These are phyloP conservation scores for Pestalotiopsis sp. DNA, from an alignment of 2,329 filamentous ascomycete species.

Conservation along the genomic window DNA sequence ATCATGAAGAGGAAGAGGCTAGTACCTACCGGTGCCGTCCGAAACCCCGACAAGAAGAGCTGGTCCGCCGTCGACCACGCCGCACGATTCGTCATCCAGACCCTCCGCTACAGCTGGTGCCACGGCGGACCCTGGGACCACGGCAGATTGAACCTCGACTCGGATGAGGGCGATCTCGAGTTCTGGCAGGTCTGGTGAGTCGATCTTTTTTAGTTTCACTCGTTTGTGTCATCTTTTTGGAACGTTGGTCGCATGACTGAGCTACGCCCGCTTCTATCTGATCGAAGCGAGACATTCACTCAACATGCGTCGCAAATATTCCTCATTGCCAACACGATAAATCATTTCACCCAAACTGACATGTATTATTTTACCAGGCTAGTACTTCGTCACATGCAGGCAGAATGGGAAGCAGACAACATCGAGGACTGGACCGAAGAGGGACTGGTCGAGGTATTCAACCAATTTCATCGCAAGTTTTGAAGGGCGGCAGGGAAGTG, in stretches of 20 bases:
- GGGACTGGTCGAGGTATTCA: background rate
- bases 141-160: slow-evolving; percentile 18
- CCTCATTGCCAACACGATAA: background rate
- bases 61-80: slow-evolving; percentile 29
- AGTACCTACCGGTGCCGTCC: slow-evolving; percentile 13
- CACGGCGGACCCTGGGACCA: slow-evolving; percentile 19
- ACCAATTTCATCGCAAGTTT: background rate
- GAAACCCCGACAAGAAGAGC: slow-evolving; percentile 16
- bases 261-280: too few species aligned
- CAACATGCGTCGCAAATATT: too few species aligned
- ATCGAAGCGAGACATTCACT: too few species aligned
- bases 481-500: background rate
- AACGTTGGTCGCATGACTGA: background rate
- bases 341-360: background rate
- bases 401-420: slow-evolving; percentile 26
- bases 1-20: too few species aligned
- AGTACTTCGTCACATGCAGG: slow-evolving; percentile 27
- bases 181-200: slow-evolving; percentile 28
- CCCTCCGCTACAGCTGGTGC: slow-evolving; percentile 27
- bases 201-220: background rate
- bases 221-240: background rate
- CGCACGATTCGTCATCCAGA: slow-evolving; percentile 27
- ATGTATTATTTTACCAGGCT: slow-evolving; percentile 11
- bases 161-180: slow-evolving; percentile 25
- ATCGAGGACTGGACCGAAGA: slow-evolving; percentile 8